Conservation (phyloP, 2,329 filamentous ascomycete species). For the Aphanocladium album region DNA sequence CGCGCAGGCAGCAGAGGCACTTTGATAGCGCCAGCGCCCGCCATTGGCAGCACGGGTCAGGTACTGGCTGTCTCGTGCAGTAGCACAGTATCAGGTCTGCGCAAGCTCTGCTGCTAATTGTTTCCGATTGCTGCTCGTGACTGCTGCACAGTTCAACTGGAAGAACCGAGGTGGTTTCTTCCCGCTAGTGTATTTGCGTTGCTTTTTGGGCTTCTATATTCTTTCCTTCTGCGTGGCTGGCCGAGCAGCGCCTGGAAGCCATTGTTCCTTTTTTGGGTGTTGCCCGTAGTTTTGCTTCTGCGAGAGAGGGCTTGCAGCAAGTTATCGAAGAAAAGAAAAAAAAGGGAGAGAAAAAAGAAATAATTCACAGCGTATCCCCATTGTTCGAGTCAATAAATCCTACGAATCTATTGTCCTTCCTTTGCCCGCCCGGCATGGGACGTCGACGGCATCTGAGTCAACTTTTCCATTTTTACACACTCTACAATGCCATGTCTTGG, state of each 20-base stretch:
- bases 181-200: not conserved
- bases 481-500: not conserved
- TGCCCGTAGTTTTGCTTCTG: not conserved
- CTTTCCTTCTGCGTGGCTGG: not conserved
- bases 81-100: not conserved
- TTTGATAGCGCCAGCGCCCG: not conserved
- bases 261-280: not conserved
- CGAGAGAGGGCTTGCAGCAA: not conserved
- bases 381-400: not conserved
- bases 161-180: not conserved
- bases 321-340: not conserved
- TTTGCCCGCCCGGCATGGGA: not conserved
- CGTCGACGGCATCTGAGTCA: constrained; percentile 1
- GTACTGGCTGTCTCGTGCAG: not conserved
- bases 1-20: too few relatives aligned
- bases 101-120: not conserved
- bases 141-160: too few relatives aligned
- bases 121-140: not conserved
- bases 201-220: not conserved
- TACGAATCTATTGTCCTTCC: not conserved
- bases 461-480: not conserved
- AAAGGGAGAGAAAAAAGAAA: not conserved
- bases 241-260: not conserved
- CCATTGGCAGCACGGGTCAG: not conserved
- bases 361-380: not conserved